phyloP scores from a whole-genome alignment of 306 rosid genomes.

The Cicer arietinum region DNA sequence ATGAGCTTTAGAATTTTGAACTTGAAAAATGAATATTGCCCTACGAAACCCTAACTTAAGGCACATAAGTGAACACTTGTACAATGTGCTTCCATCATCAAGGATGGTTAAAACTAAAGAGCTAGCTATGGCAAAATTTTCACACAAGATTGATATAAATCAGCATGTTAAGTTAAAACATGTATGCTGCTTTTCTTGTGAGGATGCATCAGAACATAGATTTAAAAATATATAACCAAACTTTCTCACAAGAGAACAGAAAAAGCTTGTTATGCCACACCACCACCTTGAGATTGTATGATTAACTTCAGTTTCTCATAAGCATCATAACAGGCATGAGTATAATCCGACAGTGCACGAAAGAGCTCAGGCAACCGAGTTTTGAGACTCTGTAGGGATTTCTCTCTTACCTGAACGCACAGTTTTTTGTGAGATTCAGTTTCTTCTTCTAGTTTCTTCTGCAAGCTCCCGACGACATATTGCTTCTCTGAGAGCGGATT shows the following conservation, averaged over 20 bases:
- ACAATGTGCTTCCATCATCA: slow-evolving; percentile 33
- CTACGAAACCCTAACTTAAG: neutral
- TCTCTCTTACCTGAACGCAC: slow-evolving; percentile 77
- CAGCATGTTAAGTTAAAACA: slow-evolving; percentile 39
- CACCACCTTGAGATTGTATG: slow-evolving; percentile 43
- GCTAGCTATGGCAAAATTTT: slow-evolving; percentile 48
- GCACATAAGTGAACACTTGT: slow-evolving; percentile 9
- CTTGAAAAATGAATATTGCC: slow-evolving; percentile 22
- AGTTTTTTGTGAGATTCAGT: slow-evolving; percentile 65
- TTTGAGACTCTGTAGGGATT: slow-evolving; percentile 74
- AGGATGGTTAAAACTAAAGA: slow-evolving; percentile 30
- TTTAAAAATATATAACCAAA: slow-evolving; percentile 38
- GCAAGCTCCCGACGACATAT: slow-evolving; percentile 73
- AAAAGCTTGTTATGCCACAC: slow-evolving; percentile 5
- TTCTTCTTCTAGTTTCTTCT: slow-evolving; percentile 79
- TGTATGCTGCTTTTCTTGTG: slow-evolving; percentile 47
- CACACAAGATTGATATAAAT: slow-evolving; percentile 47
- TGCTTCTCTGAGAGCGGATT: slow-evolving; percentile 66
- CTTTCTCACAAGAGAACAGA: slow-evolving; percentile 29
- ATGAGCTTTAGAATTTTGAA: neutral
- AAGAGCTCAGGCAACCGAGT: slow-evolving; percentile 87
- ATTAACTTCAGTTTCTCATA: slow-evolving; percentile 61
- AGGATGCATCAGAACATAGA: slow-evolving; percentile 27
- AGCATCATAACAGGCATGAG: slow-evolving; percentile 63
- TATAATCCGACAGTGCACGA: slow-evolving; percentile 65